A percentile compares a stretch with the other conserved stretches of the same genome.
phyloP scores from a whole-genome alignment of 176 grass and related monocot genomes.

The Lolium perenne region DNA sequence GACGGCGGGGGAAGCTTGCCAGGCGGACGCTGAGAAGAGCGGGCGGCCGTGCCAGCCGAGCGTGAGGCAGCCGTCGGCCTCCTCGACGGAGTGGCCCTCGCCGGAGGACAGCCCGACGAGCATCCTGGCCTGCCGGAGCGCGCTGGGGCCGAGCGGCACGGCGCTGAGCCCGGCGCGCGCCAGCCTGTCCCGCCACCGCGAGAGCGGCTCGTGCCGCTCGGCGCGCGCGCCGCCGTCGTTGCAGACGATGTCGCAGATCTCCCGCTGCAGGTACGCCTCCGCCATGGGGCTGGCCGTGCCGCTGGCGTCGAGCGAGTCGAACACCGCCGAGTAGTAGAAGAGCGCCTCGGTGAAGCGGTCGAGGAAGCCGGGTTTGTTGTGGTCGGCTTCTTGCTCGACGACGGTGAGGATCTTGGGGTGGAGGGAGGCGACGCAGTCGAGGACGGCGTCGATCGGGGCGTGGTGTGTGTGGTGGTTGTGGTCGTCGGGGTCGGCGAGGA shows the following conservation, averaged over 20 bases:
- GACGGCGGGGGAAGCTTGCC: constrained; percentile 48
- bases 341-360: constrained; percentile 95
- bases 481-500: constrained; percentile 52
- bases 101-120: constrained; percentile 84
- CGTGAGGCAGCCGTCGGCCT: constrained; percentile 77
- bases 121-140: constrained; percentile 94
- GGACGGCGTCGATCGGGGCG: constrained; percentile 70
- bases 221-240: constrained; percentile 58
- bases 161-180: constrained; percentile 46
- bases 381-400: constrained; percentile 92
- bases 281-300: constrained; percentile 54
- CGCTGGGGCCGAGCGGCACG: constrained; percentile 79
- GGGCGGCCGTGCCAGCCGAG: constrained; percentile 90
- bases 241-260: constrained; percentile 92
- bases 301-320: constrained; percentile 80
- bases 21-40: constrained; percentile 90
- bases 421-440: constrained; percentile 60
- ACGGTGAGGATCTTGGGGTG: constrained; percentile 74
- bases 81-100: constrained; percentile 89
- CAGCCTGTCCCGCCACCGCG: constrained; percentile 65
- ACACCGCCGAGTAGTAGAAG: constrained; percentile 96
- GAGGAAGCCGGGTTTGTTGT: constrained; percentile 84
- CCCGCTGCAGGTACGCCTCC: constrained; percentile 74
- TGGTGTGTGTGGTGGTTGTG: background rate
- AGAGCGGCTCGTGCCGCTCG: constrained; percentile 94